Conservation (phyloP, 2,329 filamentous ascomycete species). For the Nectriaceae sp. region DNA sequence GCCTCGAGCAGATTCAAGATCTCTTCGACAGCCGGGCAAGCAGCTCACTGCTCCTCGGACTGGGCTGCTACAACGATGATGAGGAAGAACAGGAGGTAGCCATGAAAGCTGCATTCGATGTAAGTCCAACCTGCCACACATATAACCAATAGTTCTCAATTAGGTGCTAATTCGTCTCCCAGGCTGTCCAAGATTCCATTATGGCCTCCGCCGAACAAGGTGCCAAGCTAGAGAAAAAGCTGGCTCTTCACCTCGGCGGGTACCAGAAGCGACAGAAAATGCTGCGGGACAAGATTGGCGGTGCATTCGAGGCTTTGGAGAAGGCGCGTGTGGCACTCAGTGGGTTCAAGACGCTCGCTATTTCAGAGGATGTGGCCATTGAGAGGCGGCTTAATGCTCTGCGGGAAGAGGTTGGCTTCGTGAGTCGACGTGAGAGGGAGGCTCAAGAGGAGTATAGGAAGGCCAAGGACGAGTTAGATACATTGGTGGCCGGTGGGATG, state of each 20-base stretch:
- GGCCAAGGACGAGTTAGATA: conserved; percentile 75
- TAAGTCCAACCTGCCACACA: conserved; percentile 41
- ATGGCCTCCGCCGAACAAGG: conserved; percentile 74
- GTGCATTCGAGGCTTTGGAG: conserved; percentile 73
- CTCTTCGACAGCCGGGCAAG: conserved; percentile 55
- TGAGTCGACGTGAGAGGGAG: conserved; percentile 82
- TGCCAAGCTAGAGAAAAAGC: conserved; percentile 90
- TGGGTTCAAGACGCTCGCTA: conserved; percentile 73
- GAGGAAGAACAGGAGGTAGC: conserved; percentile 65
- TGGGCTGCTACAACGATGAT: conserved; percentile 77
- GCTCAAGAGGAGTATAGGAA: conserved; percentile 83
- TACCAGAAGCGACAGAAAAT: conserved; percentile 86
- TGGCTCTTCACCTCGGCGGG: conserved; percentile 83
- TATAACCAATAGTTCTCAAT: not conserved
- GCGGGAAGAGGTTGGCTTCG: conserved; percentile 79
- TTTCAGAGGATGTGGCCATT: conserved; percentile 79
- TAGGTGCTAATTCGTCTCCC: conserved; percentile 19
- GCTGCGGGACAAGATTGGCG: conserved; percentile 75
- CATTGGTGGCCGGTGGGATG: conserved; percentile 44
- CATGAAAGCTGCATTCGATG: conserved; percentile 74
- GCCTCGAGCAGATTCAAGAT: conserved; percentile 52
- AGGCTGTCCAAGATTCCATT: conserved; percentile 74
- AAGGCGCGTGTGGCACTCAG: conserved; percentile 73
- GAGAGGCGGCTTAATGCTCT: conserved; percentile 70
- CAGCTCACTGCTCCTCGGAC: conserved; percentile 69